Conservation (phyloP, 2,329 filamentous ascomycete genomes). For the Fusarium sp. region DNA sequence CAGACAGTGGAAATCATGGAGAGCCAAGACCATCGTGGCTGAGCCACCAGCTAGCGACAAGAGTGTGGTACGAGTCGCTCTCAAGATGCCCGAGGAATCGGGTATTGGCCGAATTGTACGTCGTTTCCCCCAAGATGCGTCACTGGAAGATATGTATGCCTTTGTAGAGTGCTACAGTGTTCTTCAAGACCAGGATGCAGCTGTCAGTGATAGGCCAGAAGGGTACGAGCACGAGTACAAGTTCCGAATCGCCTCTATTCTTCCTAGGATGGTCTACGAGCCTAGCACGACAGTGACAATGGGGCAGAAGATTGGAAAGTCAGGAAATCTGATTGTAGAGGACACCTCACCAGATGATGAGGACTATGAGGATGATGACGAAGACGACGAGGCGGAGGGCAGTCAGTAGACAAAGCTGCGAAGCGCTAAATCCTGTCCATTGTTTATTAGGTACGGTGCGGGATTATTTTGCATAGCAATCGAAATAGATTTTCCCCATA, state of each 20-base stretch:
- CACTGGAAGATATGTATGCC: slow-evolving; percentile 90
- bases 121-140: slow-evolving; percentile 74
- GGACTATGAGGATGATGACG: slow-evolving; percentile 46
- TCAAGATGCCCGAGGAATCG: slow-evolving; percentile 69
- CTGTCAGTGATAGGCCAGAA: slow-evolving; percentile 61
- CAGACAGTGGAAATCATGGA: slow-evolving; percentile 83
- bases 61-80: slow-evolving; percentile 76
- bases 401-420: slow-evolving; percentile 30
- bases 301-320: slow-evolving; percentile 78
- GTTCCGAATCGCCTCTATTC: slow-evolving; percentile 86
- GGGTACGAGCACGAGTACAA: slow-evolving; percentile 82
- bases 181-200: slow-evolving; percentile 56
- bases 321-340: slow-evolving; percentile 92
- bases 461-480: slow-evolving; percentile 28
- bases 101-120: slow-evolving; percentile 81
- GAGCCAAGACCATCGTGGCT: slow-evolving; percentile 70
- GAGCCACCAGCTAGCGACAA: slow-evolving; percentile 74
- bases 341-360: slow-evolving; percentile 54
- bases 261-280: slow-evolving; percentile 86
- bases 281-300: slow-evolving; percentile 74
- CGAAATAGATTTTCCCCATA: slow-evolving; percentile 9
- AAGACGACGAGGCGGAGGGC: slow-evolving; percentile 41
- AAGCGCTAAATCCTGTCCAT: slow-evolving; percentile 8
- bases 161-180: slow-evolving; percentile 92
- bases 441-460: neutral